Evolutionary conservation across 306 rosid genomes (phyloP).

Genomic region (Gleditsia sinensis): DNA sequence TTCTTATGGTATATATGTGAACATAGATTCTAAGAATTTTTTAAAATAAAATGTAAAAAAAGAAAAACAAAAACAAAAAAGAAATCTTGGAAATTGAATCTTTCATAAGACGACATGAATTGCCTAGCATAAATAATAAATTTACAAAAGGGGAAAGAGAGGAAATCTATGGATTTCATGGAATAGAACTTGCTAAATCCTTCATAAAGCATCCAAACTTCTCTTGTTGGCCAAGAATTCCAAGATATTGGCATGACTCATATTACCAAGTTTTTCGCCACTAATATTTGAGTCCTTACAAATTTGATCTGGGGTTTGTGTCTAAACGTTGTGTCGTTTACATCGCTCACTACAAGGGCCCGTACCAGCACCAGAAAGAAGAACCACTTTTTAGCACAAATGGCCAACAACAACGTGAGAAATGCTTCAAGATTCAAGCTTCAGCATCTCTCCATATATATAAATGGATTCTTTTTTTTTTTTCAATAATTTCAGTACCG

Average conservation of each 20-base stretch:
- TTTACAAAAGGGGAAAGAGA: not conserved
- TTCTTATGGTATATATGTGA: too few relatives aligned
- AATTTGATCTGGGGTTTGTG: not conserved
- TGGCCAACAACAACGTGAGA: not conserved
- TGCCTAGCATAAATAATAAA: slow-evolving; percentile 23
- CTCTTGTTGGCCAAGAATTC: not conserved
- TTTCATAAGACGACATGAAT: slow-evolving; percentile 7
- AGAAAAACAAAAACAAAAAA: not conserved
- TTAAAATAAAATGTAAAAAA: too few relatives aligned
- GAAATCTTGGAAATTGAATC: not conserved
- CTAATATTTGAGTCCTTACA: not conserved
- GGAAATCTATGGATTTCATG: not conserved
- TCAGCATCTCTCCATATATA: slow-evolving; percentile 6
- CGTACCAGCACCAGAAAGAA: too few relatives aligned
- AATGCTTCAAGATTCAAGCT: slow-evolving; percentile 23
- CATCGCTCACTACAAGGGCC: too few relatives aligned
- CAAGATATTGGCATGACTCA: not conserved
- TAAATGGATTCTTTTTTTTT: slow-evolving; percentile 16
- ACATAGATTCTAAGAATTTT: too few relatives aligned
- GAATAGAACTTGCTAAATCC: not conserved
- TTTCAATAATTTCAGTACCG: not conserved
- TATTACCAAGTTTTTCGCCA: not conserved
- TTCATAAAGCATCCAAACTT: not conserved
- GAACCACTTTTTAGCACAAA: too few relatives aligned
- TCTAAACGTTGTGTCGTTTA: too few relatives aligned